Conservation (phyloP, 805 yeast genomes). For the Alloascoidea africana region DNA sequence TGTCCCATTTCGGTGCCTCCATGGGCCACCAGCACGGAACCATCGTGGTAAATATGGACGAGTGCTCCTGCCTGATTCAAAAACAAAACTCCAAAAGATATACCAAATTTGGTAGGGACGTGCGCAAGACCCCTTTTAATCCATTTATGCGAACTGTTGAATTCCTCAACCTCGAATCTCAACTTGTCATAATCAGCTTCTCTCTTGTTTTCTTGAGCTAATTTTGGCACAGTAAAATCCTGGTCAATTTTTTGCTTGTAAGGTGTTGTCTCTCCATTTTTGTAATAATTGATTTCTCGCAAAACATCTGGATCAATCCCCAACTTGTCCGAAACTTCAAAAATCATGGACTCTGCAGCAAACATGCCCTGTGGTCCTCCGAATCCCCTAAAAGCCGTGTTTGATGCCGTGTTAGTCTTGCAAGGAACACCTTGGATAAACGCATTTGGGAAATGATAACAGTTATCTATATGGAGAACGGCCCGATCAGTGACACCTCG, state of each 20-base stretch:
- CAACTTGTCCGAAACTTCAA: conserved; percentile 23
- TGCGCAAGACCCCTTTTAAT: conserved; percentile 30
- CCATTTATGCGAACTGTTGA: conserved; percentile 26
- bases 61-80: conserved; percentile 34
- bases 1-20: conserved; percentile 39
- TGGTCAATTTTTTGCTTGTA: conserved; percentile 25
- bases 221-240: conserved; percentile 23
- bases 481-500: conserved; percentile 34
- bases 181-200: conserved; percentile 21
- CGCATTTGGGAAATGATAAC: conserved; percentile 28
- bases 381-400: conserved; percentile 33
- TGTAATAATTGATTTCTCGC: conserved; percentile 22
- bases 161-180: conserved; percentile 22
- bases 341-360: conserved; percentile 24
- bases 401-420: conserved; percentile 29
- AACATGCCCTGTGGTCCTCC: conserved; percentile 38
- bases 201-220: conserved; percentile 21
- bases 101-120: conserved; percentile 32
- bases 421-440: conserved; percentile 23
- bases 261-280: conserved; percentile 18
- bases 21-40: conserved; percentile 28
- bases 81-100: conserved; percentile 28
- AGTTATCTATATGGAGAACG: conserved; percentile 26
- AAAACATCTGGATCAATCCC: conserved; percentile 24
- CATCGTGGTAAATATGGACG: conserved; percentile 29